Evolutionary conservation across 225 moss, liverwort and hornwort genomes (phyloP).

Genomic region (Climacium dendroides): DNA sequence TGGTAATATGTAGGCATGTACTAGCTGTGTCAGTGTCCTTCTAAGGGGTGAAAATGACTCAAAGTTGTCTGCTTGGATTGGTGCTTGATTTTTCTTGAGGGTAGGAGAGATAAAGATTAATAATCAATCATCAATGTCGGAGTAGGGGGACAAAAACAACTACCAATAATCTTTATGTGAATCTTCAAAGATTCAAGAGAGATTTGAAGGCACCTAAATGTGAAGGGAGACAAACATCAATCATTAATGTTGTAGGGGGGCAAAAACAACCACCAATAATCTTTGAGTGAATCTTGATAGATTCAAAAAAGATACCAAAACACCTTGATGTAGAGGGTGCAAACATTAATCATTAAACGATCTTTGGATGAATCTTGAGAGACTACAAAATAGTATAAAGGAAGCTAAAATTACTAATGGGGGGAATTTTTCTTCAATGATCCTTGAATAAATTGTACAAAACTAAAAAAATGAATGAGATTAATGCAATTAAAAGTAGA

Average conservation of each 20-base stretch:
- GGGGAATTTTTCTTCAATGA: no score
- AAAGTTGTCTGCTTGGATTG: no score
- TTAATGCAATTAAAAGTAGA: not conserved
- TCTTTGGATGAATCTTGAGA: not conserved
- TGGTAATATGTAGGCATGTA: not conserved
- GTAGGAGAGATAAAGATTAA: accelerated
- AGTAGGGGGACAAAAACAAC: accelerated
- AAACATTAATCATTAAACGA: not conserved
- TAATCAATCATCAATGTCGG: not conserved
- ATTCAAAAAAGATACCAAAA: not conserved
- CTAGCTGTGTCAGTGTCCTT: accelerated
- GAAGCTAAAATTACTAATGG: not conserved
- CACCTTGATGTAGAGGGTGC: accelerated
- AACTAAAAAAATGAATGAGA: not conserved
- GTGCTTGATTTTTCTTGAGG: no score
- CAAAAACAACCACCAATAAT: not conserved
- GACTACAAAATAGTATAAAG: not conserved
- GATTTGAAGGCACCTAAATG: no score
- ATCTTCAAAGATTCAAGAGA: no score
- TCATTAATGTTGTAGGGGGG: accelerated
- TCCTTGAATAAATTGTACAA: no score
- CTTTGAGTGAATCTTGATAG: not conserved
- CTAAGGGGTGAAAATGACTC: accelerated
- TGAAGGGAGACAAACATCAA: not conserved
- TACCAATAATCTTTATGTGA: no score